Evolutionary conservation across 1,284 basidiomycete genomes (phyloP), one percentile per base, ranked within the genome.

Genomic region (Porogramme epimiltina): DNA sequence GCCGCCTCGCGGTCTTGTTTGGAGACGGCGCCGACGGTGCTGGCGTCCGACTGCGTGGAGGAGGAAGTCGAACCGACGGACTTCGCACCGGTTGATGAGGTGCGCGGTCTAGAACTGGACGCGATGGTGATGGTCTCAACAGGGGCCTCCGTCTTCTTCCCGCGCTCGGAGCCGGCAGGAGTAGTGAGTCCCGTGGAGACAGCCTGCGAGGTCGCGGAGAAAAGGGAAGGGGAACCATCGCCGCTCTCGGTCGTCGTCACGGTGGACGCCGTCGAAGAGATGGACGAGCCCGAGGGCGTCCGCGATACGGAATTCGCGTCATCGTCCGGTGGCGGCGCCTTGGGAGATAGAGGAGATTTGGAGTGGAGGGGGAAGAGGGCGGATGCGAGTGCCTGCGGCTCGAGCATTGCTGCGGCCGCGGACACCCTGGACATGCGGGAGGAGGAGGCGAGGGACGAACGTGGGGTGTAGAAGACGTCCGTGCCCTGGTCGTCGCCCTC

Each of bases 381-480:
- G 26, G 67, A 62, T 34, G 63, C 56, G 42, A 66, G 55, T 42
- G 64, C 61, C 31, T 66, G 62, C 0, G 68, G 64, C 58, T 63
- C 60, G 62, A 70, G 45, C 70, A 74, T 45, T 33, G 74, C 56
- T n/a, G n/a, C n/a, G n/a, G 42, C 55, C 33, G 54, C 37, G 19
- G 63, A 62, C 3, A 53, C 46, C 10, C 54, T 51, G 15, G 64
- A 80, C 4, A 73, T 69, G 31, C 74, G 70, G 16, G 81, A 78
- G 15, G 78, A 77, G 6, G 76, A 70, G 52, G 72, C 71, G 19
- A 80, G 72, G 3, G 81, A 69, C 16, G 70, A 66, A 41, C 64
- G 60, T 13, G 72, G 72, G 26, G 72, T 83, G 59, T 78, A 82
- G 64, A 79, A 84, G 16, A 76, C 63, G 54, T 80, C 79, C 47